Percentiles rank a stretch among this genome's conserved stretches.
Conservation (phyloP, 306 rosid genomes). For the Trifolium pratense region DNA sequence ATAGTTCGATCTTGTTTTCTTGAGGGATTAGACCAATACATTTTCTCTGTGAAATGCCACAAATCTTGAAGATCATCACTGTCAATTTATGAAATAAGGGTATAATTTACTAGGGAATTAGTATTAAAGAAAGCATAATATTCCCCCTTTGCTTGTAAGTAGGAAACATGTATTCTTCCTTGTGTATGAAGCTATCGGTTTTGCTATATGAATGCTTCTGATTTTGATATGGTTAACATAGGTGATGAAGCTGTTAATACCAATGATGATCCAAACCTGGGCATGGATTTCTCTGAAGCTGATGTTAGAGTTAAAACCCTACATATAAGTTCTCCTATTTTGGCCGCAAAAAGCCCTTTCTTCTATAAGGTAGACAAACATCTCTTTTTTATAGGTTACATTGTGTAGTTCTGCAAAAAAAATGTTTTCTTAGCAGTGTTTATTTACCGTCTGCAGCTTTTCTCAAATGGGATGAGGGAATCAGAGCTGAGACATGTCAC, state of each 20-base stretch:
- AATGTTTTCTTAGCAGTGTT: constrained; percentile 28
- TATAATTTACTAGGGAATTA: not conserved
- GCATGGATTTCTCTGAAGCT: constrained; percentile 76
- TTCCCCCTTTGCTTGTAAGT: constrained; percentile 8
- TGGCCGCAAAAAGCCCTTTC: constrained; percentile 99
- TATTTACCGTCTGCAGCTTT: constrained; percentile 59
- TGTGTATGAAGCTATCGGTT: constrained; percentile 21
- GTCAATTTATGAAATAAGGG: not conserved
- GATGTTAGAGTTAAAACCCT: constrained; percentile 79
- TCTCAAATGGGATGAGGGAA: constrained; percentile 98
- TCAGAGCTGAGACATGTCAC: constrained; percentile 92
- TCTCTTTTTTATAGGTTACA: constrained; percentile 13
- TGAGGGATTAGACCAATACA: not conserved
- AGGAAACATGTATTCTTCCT: constrained; percentile 1
- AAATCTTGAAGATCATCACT: not conserved
- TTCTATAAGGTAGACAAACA: constrained; percentile 74
- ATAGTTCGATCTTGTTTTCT: not conserved
- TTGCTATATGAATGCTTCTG: constrained; percentile 23
- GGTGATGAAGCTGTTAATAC: constrained; percentile 87
- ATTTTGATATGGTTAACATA: constrained; percentile 40
- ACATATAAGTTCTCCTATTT: constrained; percentile 94
- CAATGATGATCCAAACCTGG: constrained; percentile 81
- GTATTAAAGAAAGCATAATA: constrained; percentile 2
- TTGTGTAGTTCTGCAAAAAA: constrained; percentile 11
- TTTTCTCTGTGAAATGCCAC: constrained; percentile 12